A percentile compares a stretch with the other conserved stretches of the same genome.
Conservation (phyloP, 2,329 filamentous ascomycete genomes). For the Nemania serpens region DNA sequence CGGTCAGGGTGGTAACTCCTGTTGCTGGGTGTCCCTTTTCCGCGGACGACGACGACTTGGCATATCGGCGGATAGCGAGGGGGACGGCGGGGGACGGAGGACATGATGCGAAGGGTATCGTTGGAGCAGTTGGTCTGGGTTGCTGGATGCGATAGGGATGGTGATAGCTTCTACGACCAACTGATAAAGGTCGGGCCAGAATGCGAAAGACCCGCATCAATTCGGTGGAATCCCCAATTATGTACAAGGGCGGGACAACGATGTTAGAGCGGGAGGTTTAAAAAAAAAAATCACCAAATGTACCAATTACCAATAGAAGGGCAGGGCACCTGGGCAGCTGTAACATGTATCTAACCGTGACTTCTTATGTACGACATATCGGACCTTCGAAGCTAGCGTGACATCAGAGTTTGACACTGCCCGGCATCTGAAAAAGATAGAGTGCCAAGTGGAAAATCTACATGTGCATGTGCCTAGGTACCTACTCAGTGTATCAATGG, state of each 20-base stretch:
- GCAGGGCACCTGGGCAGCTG: too few species aligned
- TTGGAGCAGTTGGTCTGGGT: neutral
- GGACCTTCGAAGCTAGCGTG: too few species aligned
- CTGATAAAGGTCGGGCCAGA: slow-evolving; percentile 11
- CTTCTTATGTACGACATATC: too few species aligned
- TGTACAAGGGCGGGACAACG: neutral
- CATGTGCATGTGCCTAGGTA: too few species aligned
- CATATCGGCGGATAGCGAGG: neutral
- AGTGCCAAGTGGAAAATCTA: too few species aligned
- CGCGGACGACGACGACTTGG: neutral
- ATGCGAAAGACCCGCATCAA: slow-evolving; percentile 24
- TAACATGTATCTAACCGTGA: too few species aligned
- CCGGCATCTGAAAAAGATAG: too few species aligned
- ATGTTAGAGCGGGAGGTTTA: neutral
- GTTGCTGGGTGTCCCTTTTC: slow-evolving; percentile 38
- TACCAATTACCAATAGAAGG: slow-evolving; percentile 8
- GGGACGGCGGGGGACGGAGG: neutral
- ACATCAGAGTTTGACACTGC: too few species aligned
- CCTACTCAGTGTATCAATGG: too few species aligned
- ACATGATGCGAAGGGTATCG: neutral
- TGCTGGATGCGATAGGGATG: neutral
- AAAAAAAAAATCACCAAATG: slow-evolving; percentile 5
- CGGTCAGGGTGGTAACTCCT: slow-evolving; percentile 76
- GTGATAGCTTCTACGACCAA: slow-evolving; percentile 19
- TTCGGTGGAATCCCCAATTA: slow-evolving; percentile 1